Percentiles rank a stretch among this genome's conserved stretches.
phyloP scores from a whole-genome alignment of 2,329 filamentous ascomycete genomes.

The Paracorniculantispora psalliotae region DNA sequence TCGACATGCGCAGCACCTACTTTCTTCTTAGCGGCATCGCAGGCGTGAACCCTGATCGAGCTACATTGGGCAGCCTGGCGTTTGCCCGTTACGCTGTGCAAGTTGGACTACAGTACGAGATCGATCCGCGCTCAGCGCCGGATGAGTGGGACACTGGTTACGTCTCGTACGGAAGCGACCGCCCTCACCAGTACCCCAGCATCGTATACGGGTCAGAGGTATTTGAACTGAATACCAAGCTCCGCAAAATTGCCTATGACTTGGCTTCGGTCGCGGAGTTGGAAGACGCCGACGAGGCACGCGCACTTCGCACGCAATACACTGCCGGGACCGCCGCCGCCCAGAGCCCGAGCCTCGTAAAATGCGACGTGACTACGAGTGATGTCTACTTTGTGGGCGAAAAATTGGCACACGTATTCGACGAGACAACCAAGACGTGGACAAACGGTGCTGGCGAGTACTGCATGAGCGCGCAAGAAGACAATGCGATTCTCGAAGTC shows the following conservation, averaged over 20 bases:
- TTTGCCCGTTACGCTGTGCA: conserved; percentile 67
- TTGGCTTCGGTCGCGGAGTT: conserved; percentile 50
- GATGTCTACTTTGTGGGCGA: conserved; percentile 67
- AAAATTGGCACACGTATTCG: conserved; percentile 58
- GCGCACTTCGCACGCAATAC: conserved; percentile 50
- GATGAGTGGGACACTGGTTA: conserved; percentile 63
- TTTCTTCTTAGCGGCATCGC: conserved; percentile 69
- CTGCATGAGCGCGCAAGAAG: conserved; percentile 69
- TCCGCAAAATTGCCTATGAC: conserved; percentile 48
- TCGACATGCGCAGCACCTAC: conserved; percentile 64
- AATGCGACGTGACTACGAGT: conserved; percentile 64
- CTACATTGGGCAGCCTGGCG: conserved; percentile 61
- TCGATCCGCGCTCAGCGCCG: conserved; percentile 65
- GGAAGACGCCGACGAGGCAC: conserved; percentile 30
- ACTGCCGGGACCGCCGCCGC: conserved; percentile 35
- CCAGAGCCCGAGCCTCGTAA: conserved; percentile 49
- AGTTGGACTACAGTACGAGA: conserved; percentile 70
- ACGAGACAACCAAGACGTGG: conserved; percentile 56
- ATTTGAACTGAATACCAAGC: conserved; percentile 57
- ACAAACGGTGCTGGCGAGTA: conserved; percentile 65
- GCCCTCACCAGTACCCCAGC: conserved; percentile 52
- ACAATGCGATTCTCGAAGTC: conserved; percentile 64
- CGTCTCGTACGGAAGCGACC: conserved; percentile 55
- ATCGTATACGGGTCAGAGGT: conserved; percentile 65
- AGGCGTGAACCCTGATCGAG: conserved; percentile 65